Conservation (phyloP, 2,329 filamentous ascomycete genomes). For the Curvularia sp. region DNA sequence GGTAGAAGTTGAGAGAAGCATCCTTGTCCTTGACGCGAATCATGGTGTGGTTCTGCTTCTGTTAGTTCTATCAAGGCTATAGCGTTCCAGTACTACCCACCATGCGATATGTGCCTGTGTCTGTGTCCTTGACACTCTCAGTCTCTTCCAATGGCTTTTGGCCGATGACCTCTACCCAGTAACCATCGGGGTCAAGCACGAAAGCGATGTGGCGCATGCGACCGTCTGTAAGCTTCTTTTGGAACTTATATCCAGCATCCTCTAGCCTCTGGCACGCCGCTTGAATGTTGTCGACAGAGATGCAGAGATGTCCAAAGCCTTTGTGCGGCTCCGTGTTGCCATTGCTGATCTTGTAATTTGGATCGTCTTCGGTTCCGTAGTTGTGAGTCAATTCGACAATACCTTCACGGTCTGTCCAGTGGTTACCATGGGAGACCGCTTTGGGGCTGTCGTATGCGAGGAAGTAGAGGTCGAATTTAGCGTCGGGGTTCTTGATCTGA, state of each 20-base stretch:
- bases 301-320: constrained; percentile 83
- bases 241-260: constrained; percentile 88
- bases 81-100: constrained; percentile 34
- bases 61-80: constrained; percentile 17
- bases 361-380: constrained; percentile 88
- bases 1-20: constrained; percentile 57
- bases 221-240: constrained; percentile 92
- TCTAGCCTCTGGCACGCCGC: constrained; percentile 88
- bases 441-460: constrained; percentile 82
- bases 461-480: constrained; percentile 96
- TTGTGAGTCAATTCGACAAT: constrained; percentile 85
- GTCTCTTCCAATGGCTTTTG: constrained; percentile 75
- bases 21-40: constrained; percentile 79
- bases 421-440: constrained; percentile 74
- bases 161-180: constrained; percentile 78
- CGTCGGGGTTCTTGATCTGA: constrained; percentile 81
- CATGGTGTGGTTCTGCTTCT: constrained; percentile 82
- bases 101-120: constrained; percentile 75
- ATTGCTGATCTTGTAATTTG: constrained; percentile 79
- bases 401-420: constrained; percentile 83
- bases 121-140: constrained; percentile 73
- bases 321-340: constrained; percentile 92
- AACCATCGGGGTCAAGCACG: constrained; percentile 80
- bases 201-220: constrained; percentile 79
- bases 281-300: constrained; percentile 73